Base-by-base conservation (phyloP, 2,329 filamentous ascomycete genomes). In the Fusarium sp. region DNA sequence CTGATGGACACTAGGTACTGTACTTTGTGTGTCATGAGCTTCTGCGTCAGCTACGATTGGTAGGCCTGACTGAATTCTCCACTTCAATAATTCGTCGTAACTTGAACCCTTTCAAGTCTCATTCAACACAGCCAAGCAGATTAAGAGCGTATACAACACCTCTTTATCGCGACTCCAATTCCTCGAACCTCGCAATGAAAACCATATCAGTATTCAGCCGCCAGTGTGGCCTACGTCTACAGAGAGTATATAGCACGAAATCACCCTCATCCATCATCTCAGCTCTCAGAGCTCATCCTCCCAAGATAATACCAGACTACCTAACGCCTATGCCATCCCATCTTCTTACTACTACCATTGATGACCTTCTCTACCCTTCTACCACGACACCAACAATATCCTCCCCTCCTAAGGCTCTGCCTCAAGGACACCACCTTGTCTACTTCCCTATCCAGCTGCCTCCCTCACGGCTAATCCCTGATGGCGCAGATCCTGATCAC, bases 401-500 rank as follows among this genome's bases (percentile, higher is more conserved):
- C 7, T 69, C 71, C 5, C 77, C 77, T n/a, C 59, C 77, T 3
- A 46, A n/a, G 7, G 47, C 77, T 5, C 80, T 91, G 9, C 89
- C 90, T 0, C 84, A 87, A 30, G 92, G 91, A 37, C 90, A 97
- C 78, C 94, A 98, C 78, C 85, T 97, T 37, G 89, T 95, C 69
- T 97, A 97, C 82, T 98, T 97, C 81, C 93, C 94, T 63, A 87
- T 92, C 13, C 87, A 89, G 67, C 82, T 91, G 20, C 83, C 87
- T 1, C 82, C 88, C 16, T 87, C 86, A 10, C 73, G 83, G 34
- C 87, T 98, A 45, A 86, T 93, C 20, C 83, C 89, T 2, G 96
- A 99, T 81, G 95, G 96, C 60, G 97, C 94, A 2, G 95, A 98
- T 78, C 83, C 88, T 7, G 84, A 91, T 55, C 93, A 97, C 76